Conservation (phyloP, 2,329 filamentous ascomycete genomes). For the Cordyceps sp. region DNA sequence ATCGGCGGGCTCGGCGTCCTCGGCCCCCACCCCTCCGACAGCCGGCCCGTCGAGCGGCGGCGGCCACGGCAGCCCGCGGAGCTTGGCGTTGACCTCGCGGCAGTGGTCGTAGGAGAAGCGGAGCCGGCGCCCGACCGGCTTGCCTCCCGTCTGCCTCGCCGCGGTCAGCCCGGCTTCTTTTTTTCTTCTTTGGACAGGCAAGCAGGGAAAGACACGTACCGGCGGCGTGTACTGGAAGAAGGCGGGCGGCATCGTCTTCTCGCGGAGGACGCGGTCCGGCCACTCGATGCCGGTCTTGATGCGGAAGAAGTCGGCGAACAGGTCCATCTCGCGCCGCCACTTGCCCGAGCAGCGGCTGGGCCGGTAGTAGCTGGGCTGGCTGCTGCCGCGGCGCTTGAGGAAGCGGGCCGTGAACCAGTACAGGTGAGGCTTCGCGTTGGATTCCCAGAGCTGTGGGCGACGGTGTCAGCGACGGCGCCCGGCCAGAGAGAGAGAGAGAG, state of each 20-base stretch:
- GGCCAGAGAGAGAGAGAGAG: not conserved
- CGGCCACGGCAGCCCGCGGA: conserved; percentile 12
- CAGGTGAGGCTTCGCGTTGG: conserved; percentile 35
- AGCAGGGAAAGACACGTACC: conserved; percentile 15
- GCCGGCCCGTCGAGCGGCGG: too few species aligned
- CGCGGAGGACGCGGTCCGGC: conserved; percentile 31
- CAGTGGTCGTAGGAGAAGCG: conserved; percentile 16
- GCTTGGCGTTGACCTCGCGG: conserved; percentile 14
- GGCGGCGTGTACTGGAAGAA: conserved; percentile 30
- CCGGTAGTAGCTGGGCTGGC: conserved; percentile 18
- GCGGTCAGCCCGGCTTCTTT: not conserved
- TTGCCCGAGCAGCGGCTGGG: conserved; percentile 19
- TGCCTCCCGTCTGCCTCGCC: conserved; percentile 15
- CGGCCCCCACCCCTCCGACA: too few species aligned
- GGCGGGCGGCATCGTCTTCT: conserved; percentile 12
- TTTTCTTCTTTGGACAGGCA: not conserved
- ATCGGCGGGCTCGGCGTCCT: too few species aligned
- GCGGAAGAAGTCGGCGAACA: conserved; percentile 41
- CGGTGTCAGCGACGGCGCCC: not conserved
- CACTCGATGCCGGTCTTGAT: conserved; percentile 41
- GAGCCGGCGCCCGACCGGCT: conserved; percentile 19
- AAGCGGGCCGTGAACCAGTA: conserved; percentile 44
- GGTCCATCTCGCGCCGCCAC: conserved; percentile 25
- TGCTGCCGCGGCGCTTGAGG: conserved; percentile 22
- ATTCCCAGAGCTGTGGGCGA: conserved; percentile 47